Conservation (phyloP, 371 early-diverging fungal genomes). For the Mortierella sp. region DNA sequence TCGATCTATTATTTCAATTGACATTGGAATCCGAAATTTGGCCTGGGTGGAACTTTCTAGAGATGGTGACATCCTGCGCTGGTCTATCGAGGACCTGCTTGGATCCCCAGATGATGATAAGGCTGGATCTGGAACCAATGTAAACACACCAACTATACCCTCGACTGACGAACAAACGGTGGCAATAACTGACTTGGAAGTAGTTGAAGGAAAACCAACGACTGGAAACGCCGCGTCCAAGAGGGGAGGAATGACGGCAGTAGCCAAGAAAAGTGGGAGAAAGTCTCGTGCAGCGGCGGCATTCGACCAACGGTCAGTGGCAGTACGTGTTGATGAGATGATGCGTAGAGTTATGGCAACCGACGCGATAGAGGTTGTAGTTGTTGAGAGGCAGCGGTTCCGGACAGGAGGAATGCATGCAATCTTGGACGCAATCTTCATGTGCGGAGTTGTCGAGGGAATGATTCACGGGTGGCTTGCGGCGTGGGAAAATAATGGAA, state of each 20-base stretch:
- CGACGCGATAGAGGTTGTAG: constrained; percentile 33
- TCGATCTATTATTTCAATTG: constrained; percentile 72
- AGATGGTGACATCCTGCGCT: constrained; percentile 57
- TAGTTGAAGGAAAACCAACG: no score
- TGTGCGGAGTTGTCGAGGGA: constrained; percentile 68
- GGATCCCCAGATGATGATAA: not conserved
- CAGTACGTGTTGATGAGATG: constrained; percentile 27
- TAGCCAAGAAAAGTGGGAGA: constrained; percentile 3
- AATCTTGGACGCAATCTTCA: constrained; percentile 62
- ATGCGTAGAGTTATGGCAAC: constrained; percentile 32
- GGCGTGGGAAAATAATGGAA: constrained; percentile 10
- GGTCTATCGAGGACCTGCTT: constrained; percentile 61
- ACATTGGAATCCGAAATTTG: constrained; percentile 79
- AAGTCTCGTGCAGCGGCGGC: not conserved
- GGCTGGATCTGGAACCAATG: not conserved
- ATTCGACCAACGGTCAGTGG: constrained; percentile 28
- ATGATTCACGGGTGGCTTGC: constrained; percentile 57
- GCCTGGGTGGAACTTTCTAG: constrained; percentile 67
- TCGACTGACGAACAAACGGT: not conserved
- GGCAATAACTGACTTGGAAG: not conserved
- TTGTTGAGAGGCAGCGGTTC: constrained; percentile 67
- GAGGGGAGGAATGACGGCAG: not conserved
- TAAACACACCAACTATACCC: not conserved
- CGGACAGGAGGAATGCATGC: constrained; percentile 54
- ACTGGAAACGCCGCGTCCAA: no score